Conservation (phyloP, 306 rosid genomes). For the Lablab purpureus region DNA sequence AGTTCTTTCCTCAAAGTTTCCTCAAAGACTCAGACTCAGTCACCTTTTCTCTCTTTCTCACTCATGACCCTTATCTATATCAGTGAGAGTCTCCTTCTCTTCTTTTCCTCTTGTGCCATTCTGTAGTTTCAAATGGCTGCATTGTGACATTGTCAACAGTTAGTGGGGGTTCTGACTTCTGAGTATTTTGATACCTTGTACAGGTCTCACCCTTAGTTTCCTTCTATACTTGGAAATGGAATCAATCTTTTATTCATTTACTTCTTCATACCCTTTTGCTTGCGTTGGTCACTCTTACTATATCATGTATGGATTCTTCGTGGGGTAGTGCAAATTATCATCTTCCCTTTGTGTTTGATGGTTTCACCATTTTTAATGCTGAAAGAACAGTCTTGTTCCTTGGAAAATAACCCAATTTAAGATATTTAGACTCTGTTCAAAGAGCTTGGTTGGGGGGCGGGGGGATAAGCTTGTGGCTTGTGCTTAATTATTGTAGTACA, state of each 20-base stretch:
- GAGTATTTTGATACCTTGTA: conserved; percentile 15
- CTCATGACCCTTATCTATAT: neutral
- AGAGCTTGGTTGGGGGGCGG: neutral
- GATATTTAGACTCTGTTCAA: conserved; percentile 7
- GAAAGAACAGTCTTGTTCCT: neutral
- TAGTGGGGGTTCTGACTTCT: neutral
- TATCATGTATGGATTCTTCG: conserved; percentile 22
- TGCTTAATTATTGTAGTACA: neutral
- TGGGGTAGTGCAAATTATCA: neutral
- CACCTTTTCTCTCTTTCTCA: neutral
- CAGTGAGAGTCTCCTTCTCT: neutral
- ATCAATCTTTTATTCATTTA: neutral
- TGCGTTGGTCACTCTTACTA: neutral
- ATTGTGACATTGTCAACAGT: neutral
- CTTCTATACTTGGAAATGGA: neutral
- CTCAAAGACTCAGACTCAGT: neutral
- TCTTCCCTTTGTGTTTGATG: neutral
- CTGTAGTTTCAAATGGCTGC: neutral
- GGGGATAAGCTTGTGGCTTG: neutral
- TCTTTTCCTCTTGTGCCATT: neutral
- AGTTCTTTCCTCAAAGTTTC: neutral
- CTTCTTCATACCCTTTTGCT: conserved; percentile 28
- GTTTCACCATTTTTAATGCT: neutral
- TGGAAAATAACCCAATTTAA: neutral
- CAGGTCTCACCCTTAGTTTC: conserved; percentile 34